Evolutionary conservation across 2,329 filamentous ascomycete species (phyloP), one percentile per base, ranked within the genome.

Genomic region (Laburnicola sp.): DNA sequence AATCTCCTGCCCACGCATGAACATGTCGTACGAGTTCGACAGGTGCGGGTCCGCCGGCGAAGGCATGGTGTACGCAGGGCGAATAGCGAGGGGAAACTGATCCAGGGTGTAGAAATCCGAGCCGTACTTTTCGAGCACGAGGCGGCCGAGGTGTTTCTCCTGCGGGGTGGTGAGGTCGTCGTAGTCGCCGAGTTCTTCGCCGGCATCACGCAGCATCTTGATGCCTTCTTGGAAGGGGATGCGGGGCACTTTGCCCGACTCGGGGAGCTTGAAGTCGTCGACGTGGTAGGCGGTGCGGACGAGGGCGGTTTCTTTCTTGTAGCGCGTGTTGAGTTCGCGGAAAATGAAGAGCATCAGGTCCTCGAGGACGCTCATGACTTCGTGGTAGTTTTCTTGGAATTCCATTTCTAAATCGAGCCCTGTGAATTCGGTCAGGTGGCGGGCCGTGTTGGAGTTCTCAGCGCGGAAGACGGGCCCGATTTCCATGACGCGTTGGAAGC

Each of bases 71-170:
- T 97, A 97, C 76, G 96, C 96, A 4, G 93, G 93, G 27, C 94
- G 85, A 21, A 94, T 89, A 32, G 81, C 80, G 73, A 94, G 86
- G 38, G 94, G 94, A 81, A 96, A 99, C 76, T 97, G 94, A 80
- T 97, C 93, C 56, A 99, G 83, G 22, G 95, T 87, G 78, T 96
- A 97, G 78, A 97, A 97, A 77, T 99, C 94, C 53, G 91, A 94
- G 70, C 88, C 84, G 81, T 88, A 96, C 77, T 96, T 97, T 64
- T 89, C 82, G 50, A 89, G 87, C 60, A 97, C 85, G 41, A 97
- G 81, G 25, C 85, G 86, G 51, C 94, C 94, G 6, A 97, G 86
- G n/a, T 87, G 89, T 76, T 92, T 92, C 73, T 94, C 89, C 68
- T 93, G 87, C 0, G 89, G 86, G 0, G 89, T 94, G 68, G 77